Evolutionary conservation across 345 rosid genomes (phyloP).

Genomic region (Conringia planisiliqua): DNA sequence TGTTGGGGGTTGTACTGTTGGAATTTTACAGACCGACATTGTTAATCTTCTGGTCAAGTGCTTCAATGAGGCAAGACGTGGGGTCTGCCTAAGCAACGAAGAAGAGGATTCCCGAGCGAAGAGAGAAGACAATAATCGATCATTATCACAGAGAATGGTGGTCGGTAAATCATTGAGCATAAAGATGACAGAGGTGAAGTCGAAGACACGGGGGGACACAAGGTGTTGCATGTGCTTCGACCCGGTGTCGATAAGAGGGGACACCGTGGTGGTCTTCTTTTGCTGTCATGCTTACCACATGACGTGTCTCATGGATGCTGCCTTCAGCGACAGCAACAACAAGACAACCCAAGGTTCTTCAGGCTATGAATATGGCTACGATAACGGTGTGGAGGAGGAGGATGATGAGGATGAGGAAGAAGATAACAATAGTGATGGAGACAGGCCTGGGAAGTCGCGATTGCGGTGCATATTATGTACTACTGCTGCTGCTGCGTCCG

Average conservation of each 20-base stretch:
- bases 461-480: conserved; percentile 94
- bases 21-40: conserved; percentile 69
- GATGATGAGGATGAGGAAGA: conserved; percentile 36
- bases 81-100: conserved; percentile 63
- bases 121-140: conserved; percentile 49
- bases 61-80: conserved; percentile 83
- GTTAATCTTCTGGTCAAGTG: conserved; percentile 87
- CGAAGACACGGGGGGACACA: conserved; percentile 82
- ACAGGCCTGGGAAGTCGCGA: conserved; percentile 42
- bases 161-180: conserved; percentile 40
- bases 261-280: conserved; percentile 74
- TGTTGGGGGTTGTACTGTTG: conserved; percentile 6
- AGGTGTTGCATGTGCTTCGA: conserved; percentile 98
- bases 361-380: conserved; percentile 41
- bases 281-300: conserved; percentile 95
- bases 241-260: conserved; percentile 74
- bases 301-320: conserved; percentile 78
- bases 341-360: conserved; percentile 35
- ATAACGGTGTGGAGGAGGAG: conserved; percentile 21
- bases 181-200: conserved; percentile 68
- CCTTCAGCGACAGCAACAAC: conserved; percentile 46
- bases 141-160: conserved; percentile 36
- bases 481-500: conserved; percentile 63
- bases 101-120: conserved; percentile 60
- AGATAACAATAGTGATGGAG: conserved; percentile 43